Conservation (phyloP, 257 asterid species). For the Solanum okadae region DNA sequence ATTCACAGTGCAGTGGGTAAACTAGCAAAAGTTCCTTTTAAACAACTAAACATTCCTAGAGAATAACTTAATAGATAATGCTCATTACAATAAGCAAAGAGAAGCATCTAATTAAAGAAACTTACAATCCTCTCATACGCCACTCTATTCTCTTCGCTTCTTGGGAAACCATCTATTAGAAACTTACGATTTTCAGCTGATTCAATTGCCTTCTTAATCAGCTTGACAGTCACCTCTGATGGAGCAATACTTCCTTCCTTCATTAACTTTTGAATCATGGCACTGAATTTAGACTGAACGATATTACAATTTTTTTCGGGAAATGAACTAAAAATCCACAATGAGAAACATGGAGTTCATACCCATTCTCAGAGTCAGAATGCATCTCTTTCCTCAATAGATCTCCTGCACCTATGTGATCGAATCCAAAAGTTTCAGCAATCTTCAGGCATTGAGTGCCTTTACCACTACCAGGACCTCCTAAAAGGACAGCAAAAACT, state of each 20-base stretch:
- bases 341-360: background rate
- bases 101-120: constrained; percentile 11
- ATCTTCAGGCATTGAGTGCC: constrained; percentile 89
- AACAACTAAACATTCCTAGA: background rate
- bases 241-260: constrained; percentile 90
- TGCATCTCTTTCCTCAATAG: constrained; percentile 73
- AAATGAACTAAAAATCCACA: background rate
- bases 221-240: constrained; percentile 82
- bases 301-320: background rate
- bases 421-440: constrained; percentile 66
- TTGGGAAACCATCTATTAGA: constrained; percentile 96
- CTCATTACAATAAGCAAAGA: constrained; percentile 2
- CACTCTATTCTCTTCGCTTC: constrained; percentile 88
- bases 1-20: background rate
- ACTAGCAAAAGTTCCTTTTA: background rate
- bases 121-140: constrained; percentile 77
- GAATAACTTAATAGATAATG: background rate
- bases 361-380: constrained; percentile 68
- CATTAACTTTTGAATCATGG: constrained; percentile 67
- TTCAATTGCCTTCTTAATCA: constrained; percentile 66
- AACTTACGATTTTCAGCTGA: constrained; percentile 41
- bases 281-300: constrained; percentile 34
- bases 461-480: constrained; percentile 99
- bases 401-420: constrained; percentile 97
- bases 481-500: constrained; percentile 31